Evolutionary conservation across 805 yeast genomes (phyloP).

Genomic region (Schizosaccharomyces pombe): DNA sequence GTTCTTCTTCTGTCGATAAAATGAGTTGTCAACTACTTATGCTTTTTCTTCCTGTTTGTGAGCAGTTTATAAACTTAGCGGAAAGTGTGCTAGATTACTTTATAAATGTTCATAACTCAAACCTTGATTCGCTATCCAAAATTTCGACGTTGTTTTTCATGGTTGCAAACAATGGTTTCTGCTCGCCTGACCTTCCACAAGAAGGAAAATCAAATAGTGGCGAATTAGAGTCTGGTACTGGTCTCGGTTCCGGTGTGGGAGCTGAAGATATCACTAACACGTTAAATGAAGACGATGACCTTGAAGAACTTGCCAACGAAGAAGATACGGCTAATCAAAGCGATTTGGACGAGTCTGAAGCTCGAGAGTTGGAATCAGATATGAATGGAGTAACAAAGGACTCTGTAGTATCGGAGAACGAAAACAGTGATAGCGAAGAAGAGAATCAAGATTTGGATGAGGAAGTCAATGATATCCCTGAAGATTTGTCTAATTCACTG

Average conservation of each 20-base stretch:
- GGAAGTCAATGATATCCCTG: constrained; percentile 37
- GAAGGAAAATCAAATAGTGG: constrained; percentile 13
- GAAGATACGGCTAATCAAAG: constrained; percentile 63
- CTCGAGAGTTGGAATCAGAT: constrained; percentile 87
- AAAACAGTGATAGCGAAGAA: constrained; percentile 58
- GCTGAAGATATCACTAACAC: constrained; percentile 61
- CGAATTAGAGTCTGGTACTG: constrained; percentile 45
- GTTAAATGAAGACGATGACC: constrained; percentile 76
- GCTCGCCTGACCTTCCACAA: background rate
- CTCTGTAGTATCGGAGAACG: constrained; percentile 25
- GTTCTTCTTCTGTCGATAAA: too few species aligned
- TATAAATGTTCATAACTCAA: background rate
- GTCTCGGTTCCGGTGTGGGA: constrained; percentile 82
- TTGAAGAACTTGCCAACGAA: constrained; percentile 45
- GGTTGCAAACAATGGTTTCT: background rate
- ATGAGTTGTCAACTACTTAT: background rate
- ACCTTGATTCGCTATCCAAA: background rate
- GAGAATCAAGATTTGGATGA: constrained; percentile 90
- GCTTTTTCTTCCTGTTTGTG: background rate
- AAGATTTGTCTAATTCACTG: constrained; percentile 47
- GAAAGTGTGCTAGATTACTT: background rate
- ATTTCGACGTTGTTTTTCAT: background rate
- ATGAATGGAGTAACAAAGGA: constrained; percentile 32
- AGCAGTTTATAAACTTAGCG: background rate
- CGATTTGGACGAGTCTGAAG: constrained; percentile 44